phyloP scores from a whole-genome alignment of 805 yeast genomes.

The Saturnispora quitensis region DNA sequence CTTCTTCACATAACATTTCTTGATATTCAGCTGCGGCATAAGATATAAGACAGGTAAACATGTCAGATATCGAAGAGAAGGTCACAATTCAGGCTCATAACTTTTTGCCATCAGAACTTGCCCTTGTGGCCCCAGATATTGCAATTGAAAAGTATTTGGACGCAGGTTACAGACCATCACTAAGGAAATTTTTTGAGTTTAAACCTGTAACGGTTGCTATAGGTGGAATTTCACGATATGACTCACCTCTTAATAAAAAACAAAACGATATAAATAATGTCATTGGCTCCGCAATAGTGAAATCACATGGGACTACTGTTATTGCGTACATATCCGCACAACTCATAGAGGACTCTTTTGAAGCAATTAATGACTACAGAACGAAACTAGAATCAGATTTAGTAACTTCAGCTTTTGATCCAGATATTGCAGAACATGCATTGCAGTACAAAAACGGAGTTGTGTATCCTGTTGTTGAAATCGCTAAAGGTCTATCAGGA shows the following conservation, averaged over 20 bases:
- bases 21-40: neutral
- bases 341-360: slow-evolving; percentile 45
- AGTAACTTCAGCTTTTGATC: slow-evolving; percentile 15
- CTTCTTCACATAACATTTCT: neutral
- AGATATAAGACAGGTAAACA: neutral
- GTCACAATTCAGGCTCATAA: slow-evolving; percentile 35
- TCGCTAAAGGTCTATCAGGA: slow-evolving; percentile 65
- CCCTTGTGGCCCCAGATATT: slow-evolving; percentile 77
- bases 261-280: slow-evolving; percentile 24
- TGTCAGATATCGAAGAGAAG: slow-evolving; percentile 9
- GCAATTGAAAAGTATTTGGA: slow-evolving; percentile 72
- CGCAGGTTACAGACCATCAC: slow-evolving; percentile 66
- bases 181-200: slow-evolving; percentile 65
- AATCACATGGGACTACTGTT: slow-evolving; percentile 63
- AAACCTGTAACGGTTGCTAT: slow-evolving; percentile 39
- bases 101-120: slow-evolving; percentile 76
- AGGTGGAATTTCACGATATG: slow-evolving; percentile 31
- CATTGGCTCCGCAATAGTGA: slow-evolving; percentile 61
- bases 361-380: slow-evolving; percentile 34
- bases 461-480: slow-evolving; percentile 67
- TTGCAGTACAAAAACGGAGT: slow-evolving; percentile 26
- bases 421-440: slow-evolving; percentile 9
- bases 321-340: slow-evolving; percentile 67
- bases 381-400: slow-evolving; percentile 31
- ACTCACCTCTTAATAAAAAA: slow-evolving; percentile 12